Evolutionary conservation across 2,329 filamentous ascomycete species (phyloP).

Genomic region (Mycosphaerella sp.): DNA sequence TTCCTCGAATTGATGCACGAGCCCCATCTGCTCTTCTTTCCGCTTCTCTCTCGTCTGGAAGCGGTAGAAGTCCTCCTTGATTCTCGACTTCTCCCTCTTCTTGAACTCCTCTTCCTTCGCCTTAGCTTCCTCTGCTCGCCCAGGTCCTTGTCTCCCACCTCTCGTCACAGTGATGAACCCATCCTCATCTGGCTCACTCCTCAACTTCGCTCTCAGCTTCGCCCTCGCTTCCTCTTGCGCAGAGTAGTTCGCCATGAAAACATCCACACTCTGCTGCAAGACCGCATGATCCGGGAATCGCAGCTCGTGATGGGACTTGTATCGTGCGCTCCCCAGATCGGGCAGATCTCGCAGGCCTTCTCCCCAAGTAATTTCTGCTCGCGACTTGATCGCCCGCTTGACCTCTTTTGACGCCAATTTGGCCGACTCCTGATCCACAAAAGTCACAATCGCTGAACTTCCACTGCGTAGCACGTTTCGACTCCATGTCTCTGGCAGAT

Average conservation of each 20-base stretch:
- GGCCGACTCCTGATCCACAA: conserved; percentile 76
- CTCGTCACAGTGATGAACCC: conserved; percentile 89
- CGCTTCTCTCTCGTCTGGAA: conserved; percentile 76
- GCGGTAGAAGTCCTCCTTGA: conserved; percentile 69
- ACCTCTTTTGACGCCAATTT: conserved; percentile 71
- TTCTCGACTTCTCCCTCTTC: conserved; percentile 54
- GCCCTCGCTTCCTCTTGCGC: conserved; percentile 62
- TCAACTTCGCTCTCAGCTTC: conserved; percentile 55
- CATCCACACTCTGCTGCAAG: conserved; percentile 70
- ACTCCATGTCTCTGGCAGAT: conserved; percentile 67
- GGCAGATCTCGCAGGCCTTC: conserved; percentile 52
- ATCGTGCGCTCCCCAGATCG: conserved; percentile 49
- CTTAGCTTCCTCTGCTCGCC: conserved; percentile 57
- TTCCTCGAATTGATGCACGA: conserved; percentile 64
- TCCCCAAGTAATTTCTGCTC: conserved; percentile 63
- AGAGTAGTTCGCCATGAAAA: conserved; percentile 75
- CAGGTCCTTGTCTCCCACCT: conserved; percentile 67
- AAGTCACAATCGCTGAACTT: conserved; percentile 70
- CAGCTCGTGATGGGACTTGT: conserved; percentile 60
- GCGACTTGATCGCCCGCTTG: conserved; percentile 53
- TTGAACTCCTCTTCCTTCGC: conserved; percentile 57
- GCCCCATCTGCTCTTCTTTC: conserved; percentile 65
- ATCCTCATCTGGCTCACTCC: conserved; percentile 83
- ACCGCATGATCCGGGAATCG: conserved; percentile 61
- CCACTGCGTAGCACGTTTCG: conserved; percentile 65